These are phyloP conservation scores for Tympanopsis confertula DNA, from an alignment of 2,329 filamentous ascomycete species.

Conservation along the genomic window DNA sequence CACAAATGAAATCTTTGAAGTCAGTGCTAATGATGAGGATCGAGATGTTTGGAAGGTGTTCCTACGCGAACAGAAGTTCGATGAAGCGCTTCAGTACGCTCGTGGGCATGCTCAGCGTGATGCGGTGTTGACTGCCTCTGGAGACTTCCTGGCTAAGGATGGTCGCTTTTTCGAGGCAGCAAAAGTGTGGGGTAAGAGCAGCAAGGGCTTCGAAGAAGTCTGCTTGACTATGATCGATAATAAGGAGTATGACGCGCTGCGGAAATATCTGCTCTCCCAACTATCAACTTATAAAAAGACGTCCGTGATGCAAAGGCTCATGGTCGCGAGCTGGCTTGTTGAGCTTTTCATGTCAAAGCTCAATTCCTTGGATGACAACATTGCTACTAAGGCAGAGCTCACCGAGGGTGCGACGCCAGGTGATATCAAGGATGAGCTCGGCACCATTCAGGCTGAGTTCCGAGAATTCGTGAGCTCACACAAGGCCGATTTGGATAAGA, in stretches of 20 bases:
- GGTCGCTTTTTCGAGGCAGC: conserved; percentile 79
- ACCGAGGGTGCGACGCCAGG: conserved; percentile 59
- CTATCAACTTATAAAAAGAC: conserved; percentile 71
- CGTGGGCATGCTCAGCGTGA: conserved; percentile 73
- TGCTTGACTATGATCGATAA: conserved; percentile 83
- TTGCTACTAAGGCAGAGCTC: conserved; percentile 77
- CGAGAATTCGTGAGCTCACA: conserved; percentile 79
- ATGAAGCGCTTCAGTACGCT: conserved; percentile 76
- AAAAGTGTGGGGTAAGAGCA: conserved; percentile 83
- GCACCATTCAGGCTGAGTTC: conserved; percentile 63
- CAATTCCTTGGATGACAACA: conserved; percentile 86
- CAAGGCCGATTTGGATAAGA: conserved; percentile 76
- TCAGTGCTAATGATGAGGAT: conserved; percentile 81
- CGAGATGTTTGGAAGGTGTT: conserved; percentile 92
- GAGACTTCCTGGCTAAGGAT: conserved; percentile 74
- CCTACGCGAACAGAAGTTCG: conserved; percentile 76
- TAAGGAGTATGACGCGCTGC: conserved; percentile 76
- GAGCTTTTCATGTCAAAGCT: conserved; percentile 97
- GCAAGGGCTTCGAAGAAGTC: conserved; percentile 93
- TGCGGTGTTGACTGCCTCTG: conserved; percentile 80
- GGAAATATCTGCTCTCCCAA: conserved; percentile 81
- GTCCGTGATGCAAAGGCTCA: conserved; percentile 80
- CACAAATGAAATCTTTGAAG: conserved; percentile 79
- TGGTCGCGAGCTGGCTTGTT: conserved; percentile 90
- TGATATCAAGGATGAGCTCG: conserved; percentile 62